These are phyloP conservation scores for Solanum pinnatisectum DNA, from an alignment of 257 asterid species.

Conservation along the genomic window DNA sequence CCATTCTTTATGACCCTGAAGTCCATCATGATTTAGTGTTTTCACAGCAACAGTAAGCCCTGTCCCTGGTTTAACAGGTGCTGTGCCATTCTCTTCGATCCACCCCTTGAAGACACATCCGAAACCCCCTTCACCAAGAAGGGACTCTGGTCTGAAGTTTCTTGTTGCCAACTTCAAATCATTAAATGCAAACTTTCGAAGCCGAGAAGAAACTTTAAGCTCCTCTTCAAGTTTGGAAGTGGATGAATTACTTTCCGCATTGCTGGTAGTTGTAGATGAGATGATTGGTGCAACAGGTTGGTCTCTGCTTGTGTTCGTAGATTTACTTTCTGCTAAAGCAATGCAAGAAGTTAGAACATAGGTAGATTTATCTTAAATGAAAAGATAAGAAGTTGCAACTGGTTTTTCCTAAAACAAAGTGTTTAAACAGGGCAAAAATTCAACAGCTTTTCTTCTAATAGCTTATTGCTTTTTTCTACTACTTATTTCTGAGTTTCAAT, in stretches of 20 bases:
- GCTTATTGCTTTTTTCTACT: neutral
- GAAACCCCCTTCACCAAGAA: slow-evolving; percentile 98
- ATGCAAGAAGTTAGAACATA: slow-evolving; percentile 14
- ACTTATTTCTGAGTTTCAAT: neutral
- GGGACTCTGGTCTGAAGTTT: slow-evolving; percentile 93
- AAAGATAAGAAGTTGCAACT: neutral
- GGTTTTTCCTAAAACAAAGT: neutral
- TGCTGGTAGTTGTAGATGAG: slow-evolving; percentile 67
- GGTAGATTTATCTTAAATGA: neutral
- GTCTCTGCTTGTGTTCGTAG: slow-evolving; percentile 50
- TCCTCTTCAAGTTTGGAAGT: slow-evolving; percentile 78
- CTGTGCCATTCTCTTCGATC: slow-evolving; percentile 99
- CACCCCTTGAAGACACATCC: slow-evolving; percentile 99
- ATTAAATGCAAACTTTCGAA: slow-evolving; percentile 72
- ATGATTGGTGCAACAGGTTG: slow-evolving; percentile 52
- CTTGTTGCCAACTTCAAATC: slow-evolving; percentile 90
- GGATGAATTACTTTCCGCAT: slow-evolving; percentile 63
- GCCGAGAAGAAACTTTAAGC: slow-evolving; percentile 74
- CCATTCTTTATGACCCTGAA: slow-evolving; percentile 99
- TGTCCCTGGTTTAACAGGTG: slow-evolving; percentile 97
- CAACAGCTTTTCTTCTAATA: neutral
- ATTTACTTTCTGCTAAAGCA: slow-evolving; percentile 49
- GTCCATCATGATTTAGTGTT: slow-evolving; percentile 91
- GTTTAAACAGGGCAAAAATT: neutral
- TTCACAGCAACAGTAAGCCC: slow-evolving; percentile 98